Base-by-base conservation (phyloP, 345 rosid species). In the Citrus hindsii region DNA sequence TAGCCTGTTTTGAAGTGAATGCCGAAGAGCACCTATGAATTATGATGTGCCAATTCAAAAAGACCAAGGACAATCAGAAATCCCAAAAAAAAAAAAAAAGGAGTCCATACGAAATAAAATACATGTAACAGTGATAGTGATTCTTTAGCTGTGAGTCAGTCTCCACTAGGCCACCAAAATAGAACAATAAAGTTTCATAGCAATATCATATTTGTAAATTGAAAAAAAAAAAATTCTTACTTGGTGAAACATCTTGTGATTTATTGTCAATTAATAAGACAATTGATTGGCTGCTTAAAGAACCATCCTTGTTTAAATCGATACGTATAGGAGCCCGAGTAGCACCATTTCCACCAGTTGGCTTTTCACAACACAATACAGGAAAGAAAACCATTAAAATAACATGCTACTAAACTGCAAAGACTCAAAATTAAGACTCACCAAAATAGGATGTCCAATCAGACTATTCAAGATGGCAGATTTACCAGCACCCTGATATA, bases 291-390 rank as follows among this genome's bases (percentile, higher is more conserved):
- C 92, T 88, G 79, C 89, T 94, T 77, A 94, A 75, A 75, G 98
- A 90, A 84, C 74, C 42, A 86, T 94, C 99, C 79, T 89, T 88
- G 64, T 78, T 79, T 82, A 97, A 84, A 64, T 93, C 97, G 74
- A 94, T 81, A 38, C 85, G 79, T 81, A 97, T 93, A 21, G 99
- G 99, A 82, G 98, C 94, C 22, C 98, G 92, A 30, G 99, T 97
- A 81, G 98, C 99, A 79, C 98, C 99, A 84, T 94, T 97, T 90
- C 95, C 99, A 82, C 99, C 98, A 33, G 99, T 94, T 28, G 99
- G 99, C 98, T 97, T 87, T 79, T 74, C 77, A 80, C 42, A 24
- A 62, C 28, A 75, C 56, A 30, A n/a, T 32, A 61, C 67, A 76
- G 37, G 38, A 65, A 48, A 76, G 9, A 42, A 38, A 67, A 32